Conservation (phyloP, 768 basidiomycete species). For the Nevesoporus exiguus region DNA sequence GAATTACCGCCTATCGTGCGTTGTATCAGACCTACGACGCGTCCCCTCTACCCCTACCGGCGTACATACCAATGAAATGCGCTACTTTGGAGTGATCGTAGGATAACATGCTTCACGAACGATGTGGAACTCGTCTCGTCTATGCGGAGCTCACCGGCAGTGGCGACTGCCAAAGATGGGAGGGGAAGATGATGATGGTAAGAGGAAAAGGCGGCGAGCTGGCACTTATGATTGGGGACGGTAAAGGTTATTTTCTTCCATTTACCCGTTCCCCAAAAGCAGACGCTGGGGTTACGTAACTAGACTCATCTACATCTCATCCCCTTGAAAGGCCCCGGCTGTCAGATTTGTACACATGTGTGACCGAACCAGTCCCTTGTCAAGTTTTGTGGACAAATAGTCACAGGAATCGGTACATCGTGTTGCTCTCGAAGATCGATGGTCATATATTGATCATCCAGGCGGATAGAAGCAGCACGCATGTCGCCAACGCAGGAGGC, state of each 20-base stretch:
- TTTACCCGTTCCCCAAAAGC: conserved; percentile 29
- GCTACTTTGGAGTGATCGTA: conserved; percentile 59
- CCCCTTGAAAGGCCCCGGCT: background rate
- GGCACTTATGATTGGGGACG: conserved; percentile 10
- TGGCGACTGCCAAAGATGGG: conserved; percentile 3
- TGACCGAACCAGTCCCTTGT: background rate
- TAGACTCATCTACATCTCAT: background rate
- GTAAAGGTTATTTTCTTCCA: conserved; percentile 16
- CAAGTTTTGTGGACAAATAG: background rate
- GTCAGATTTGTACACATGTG: background rate
- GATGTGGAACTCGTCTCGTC: conserved; percentile 5
- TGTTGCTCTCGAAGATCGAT: conserved; percentile 17
- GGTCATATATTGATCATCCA: conserved; percentile 8
- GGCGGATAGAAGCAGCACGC: conserved; percentile 5
- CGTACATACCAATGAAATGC: conserved; percentile 56
- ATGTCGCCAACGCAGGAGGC: conserved; percentile 17
- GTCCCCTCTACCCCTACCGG: background rate
- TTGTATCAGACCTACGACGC: conserved; percentile 11
- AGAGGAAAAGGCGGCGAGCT: conserved; percentile 10
- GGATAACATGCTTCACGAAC: conserved; percentile 26
- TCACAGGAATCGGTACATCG: background rate
- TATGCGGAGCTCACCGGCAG: conserved; percentile 7
- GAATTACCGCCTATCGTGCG: conserved; percentile 81
- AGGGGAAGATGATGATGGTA: conserved; percentile 19
- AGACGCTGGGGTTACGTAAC: conserved; percentile 32